Base-by-base conservation (phyloP, 805 yeast genomes). In the Candida methanosorbosa region DNA sequence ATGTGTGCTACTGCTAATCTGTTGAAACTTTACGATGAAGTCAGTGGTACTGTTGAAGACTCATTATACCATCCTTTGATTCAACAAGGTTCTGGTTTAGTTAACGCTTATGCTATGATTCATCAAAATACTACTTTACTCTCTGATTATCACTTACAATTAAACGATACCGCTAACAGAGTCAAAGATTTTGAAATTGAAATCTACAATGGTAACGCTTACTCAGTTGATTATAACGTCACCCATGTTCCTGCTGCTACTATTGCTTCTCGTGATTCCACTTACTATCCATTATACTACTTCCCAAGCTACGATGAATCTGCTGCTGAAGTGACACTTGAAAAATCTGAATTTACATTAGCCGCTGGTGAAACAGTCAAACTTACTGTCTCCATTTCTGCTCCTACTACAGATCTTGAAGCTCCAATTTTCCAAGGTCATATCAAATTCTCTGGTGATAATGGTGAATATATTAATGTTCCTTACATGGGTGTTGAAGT, bases 31-130 rank as follows among this genome's bases (percentile, higher is more conserved):
- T 39, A 38, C 22, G 25, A 34, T 15, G 20, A 19, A 6, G 11
- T 24, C 16, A 22, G 18, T 14, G 32, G 13, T 27, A 18, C 13
- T 9, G 26, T 30, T 12, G 20, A 34, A 9, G 33, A 35, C 7
- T 29, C 30, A 17, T 7, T 26, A 6, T n/a, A 13, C 13, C 41
- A 38, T 35, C 48, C 48, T 12, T 23, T 44, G 4, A 39, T 18
- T 35, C 48, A 44, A 24, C 48, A 44, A 27, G 48, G 48, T 18
- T 37, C 46, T 7, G 48, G 48, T 23, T 25, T 43, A n/a, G 31
- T 44, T 13, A 28, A 44, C 34, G 48, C 48, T 22, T 32, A 36
- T 13, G 26, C 25, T 12, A 28, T 44, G 24, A 29, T 44, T 29
- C 42, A 44, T 16, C 32, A 37, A 13, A 27, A 41, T 9, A 40